Base-by-base conservation (phyloP, 2,329 filamentous ascomycete species). In the Trichoderma sp. region DNA sequence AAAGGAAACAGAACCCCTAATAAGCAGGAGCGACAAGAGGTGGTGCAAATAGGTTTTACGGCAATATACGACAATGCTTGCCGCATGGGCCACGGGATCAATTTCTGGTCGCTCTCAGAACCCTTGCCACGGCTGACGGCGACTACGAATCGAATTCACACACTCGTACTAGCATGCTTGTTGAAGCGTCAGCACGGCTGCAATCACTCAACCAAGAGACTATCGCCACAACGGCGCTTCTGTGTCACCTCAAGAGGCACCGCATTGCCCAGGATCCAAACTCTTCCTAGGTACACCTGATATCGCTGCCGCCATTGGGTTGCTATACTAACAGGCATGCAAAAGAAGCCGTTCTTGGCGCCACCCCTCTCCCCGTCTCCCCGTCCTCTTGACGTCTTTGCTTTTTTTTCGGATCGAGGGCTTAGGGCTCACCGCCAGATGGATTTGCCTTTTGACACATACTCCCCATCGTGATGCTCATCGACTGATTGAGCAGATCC, bases 401-500 rank as follows among this genome's bases (percentile, higher is more conserved):
- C 37, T 30, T 59, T 30, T 59, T 30, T 30, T 7, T n/a, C 21
- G 13, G 26, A 32, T 54, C 21, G 30, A 51, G 30, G 55, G 65
- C 68, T 67, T 63, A 51, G 30, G 63, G 65, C 68, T 69, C 68
- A 69, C 68, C 68, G 68, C 68, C 56, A 69, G 26, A 61, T 69
- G 13, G 24, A 14, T 30, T n/a, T 43, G 43, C 55, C 61, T 37
- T 67, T 55, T 43, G 46, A 49, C 46, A 49, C 64, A 49, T 52
- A 32, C 39, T 34, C 30, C 32, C 49, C 58, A 43, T 69, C 56
- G 60, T 67, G 56, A 69, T 69, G 28, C 68, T 67, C 63, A 67
- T 69, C 68, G 61, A 69, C 56, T 65, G 63, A 60, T 56, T 56
- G 26, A 67, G 68, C 56, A 69, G 68, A 69, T 69, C 68, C 46